Conservation (phyloP, 305 asterid genomes). For the Nicotiana rustica region DNA sequence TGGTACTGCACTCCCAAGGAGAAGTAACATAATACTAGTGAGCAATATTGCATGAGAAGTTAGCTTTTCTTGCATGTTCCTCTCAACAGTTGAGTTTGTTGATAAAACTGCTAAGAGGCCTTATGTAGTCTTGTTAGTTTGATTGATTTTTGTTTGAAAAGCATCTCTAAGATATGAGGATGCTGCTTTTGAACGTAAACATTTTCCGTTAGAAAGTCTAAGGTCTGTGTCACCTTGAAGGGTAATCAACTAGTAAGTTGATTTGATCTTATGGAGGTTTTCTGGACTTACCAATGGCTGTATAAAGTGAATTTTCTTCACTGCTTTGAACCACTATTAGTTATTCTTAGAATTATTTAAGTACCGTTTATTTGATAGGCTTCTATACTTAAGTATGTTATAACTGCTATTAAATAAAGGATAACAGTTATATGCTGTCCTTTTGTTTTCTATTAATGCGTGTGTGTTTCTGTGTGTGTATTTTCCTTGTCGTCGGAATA, state of each 20-base stretch:
- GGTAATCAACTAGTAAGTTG: not conserved
- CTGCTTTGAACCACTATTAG: conserved; percentile 1
- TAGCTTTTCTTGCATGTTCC: no score
- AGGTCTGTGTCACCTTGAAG: not conserved
- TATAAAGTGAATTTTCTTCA: not conserved
- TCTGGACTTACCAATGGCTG: not conserved
- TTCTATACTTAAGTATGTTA: not conserved
- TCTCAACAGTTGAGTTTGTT: no score
- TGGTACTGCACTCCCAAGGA: no score
- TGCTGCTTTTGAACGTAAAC: not conserved
- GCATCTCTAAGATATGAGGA: not conserved
- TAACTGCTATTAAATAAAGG: not conserved
- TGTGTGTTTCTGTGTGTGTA: not conserved
- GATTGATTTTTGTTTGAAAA: not conserved
- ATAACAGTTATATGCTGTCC: not conserved
- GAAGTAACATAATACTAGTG: no score
- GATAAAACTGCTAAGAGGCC: no score
- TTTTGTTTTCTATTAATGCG: not conserved
- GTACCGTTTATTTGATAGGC: not conserved
- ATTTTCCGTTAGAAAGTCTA: not conserved
- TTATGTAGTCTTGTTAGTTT: not conserved
- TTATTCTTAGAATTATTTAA: not conserved
- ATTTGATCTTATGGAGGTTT: not conserved
- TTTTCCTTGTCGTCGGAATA: not conserved
- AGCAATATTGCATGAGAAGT: no score